Base-by-base conservation (phyloP, 23 red algal genomes). In the Agarophyton chilense region DNA sequence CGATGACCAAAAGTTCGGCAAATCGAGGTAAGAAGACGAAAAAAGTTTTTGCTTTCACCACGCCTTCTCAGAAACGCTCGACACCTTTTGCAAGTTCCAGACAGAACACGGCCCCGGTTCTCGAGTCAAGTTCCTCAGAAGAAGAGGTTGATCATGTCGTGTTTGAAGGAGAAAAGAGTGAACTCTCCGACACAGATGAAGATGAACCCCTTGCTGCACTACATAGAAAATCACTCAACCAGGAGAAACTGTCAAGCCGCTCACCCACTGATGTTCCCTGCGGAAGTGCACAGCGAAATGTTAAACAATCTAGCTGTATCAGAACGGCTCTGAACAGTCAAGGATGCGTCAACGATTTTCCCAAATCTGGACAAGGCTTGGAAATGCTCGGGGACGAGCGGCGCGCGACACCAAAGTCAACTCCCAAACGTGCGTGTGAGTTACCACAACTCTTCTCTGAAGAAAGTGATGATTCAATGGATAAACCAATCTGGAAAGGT, bases 121-220 rank as follows among this genome's bases (percentile, higher is more conserved):
- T 74, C 7, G 68, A 74, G 25, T 74, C 68, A 18, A 74, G 68
- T 74, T 74, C 68, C 26, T 43, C 38, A 47, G 68, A 74, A 26
- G 68, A 74, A 26, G 68, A 74, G n/a, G 68, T 74, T 4, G 43
- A 74, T 24, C 68, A 74, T 29, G 68, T 74, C 25, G 41, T 74
- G 8, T 74, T 74, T 74, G 68, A 74, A 74, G 68, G 68, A 39
- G 68, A 74, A 49, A 74, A 74, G n/a, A 74, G 68, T 26, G 68
- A 74, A 74, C 68, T 74, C 21, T 74, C 68, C 19, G 68, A 74
- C 3, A 74, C 68, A 46, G 68, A 74, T 28, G 43, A 49, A 17
- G 68, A 74, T 65, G 32, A 33, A 65, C 60, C 60, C 2, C 11
- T 65, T 8, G 25, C 25, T 25, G 1, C 60, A 18, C 31, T 25